A percentile compares a stretch with the other conserved stretches of the same genome.
Conservation (phyloP, 2,329 filamentous ascomycete genomes). For the Cordyceps militaris region DNA sequence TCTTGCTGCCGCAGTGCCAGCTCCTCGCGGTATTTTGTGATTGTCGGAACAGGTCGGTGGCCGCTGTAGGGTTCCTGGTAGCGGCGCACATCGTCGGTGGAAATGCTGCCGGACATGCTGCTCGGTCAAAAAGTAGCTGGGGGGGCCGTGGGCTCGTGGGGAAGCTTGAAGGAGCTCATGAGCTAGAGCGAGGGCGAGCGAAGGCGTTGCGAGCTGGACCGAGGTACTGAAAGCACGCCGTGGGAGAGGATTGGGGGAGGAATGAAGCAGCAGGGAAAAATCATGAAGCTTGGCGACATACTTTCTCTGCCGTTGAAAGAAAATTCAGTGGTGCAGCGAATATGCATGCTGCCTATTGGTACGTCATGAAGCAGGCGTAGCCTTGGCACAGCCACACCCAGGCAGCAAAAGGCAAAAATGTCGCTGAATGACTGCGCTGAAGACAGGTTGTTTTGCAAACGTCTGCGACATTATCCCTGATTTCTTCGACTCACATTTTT, state of each 20-base stretch:
- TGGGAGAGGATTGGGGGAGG: background rate
- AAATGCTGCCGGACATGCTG: constrained; percentile 30
- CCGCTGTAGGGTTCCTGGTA: constrained; percentile 36
- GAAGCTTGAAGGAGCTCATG: constrained; percentile 10
- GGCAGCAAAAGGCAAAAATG: background rate
- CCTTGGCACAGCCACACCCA: constrained; percentile 12
- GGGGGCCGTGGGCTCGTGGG: background rate
- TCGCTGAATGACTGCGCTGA: background rate
- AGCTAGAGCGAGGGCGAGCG: background rate
- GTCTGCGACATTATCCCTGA: background rate
- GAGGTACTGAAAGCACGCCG: background rate
- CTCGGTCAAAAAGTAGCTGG: background rate
- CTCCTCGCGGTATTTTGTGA: constrained; percentile 42
- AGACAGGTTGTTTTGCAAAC: background rate
- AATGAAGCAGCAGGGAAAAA: background rate
- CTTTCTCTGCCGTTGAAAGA: background rate
- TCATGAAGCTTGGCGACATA: background rate
- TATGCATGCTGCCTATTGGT: background rate
- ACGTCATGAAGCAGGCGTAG: constrained; percentile 10
- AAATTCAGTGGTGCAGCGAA: background rate
- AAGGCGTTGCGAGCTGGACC: background rate
- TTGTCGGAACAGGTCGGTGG: constrained; percentile 39
- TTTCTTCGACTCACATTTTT: background rate
- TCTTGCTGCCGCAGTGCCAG: constrained; percentile 36
- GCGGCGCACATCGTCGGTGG: constrained; percentile 31